phyloP scores from a whole-genome alignment of 2,329 filamentous ascomycete genomes.

The Aurifilum marmelostoma region DNA sequence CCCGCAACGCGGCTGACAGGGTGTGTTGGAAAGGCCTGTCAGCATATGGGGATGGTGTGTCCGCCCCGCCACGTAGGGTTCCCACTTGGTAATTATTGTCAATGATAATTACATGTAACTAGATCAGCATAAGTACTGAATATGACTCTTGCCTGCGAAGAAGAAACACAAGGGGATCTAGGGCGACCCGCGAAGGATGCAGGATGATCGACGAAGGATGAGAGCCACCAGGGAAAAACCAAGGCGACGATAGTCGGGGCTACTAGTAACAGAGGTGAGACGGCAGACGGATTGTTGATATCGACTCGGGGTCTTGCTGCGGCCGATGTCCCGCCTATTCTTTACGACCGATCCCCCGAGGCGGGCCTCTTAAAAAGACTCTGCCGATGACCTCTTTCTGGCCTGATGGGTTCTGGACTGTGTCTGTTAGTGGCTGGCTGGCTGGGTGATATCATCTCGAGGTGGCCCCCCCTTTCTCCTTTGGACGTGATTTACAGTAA shows the following conservation, averaged over 20 bases:
- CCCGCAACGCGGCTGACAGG: neutral
- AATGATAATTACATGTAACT: neutral
- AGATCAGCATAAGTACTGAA: no score
- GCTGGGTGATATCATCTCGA: no score
- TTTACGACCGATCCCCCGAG: neutral
- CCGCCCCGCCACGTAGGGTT: no score
- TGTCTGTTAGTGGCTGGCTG: no score
- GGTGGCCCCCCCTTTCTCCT: neutral
- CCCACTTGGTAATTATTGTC: neutral
- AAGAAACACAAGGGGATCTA: neutral
- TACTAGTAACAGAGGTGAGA: neutral
- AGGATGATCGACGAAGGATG: neutral
- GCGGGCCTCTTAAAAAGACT: neutral
- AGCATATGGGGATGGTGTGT: neutral
- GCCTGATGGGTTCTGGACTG: neutral
- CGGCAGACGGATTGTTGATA: neutral
- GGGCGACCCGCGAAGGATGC: neutral
- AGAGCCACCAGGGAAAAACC: neutral
- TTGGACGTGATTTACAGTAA: neutral
- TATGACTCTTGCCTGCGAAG: neutral
- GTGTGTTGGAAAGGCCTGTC: neutral
- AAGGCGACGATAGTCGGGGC: neutral
- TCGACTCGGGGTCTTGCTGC: neutral
- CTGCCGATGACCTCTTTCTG: neutral
- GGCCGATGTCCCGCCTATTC: neutral